A percentile compares a stretch with the other conserved stretches of the same genome.
phyloP scores from a whole-genome alignment of 352 stramenopile genomes.

The Pythium pyrilobum region DNA sequence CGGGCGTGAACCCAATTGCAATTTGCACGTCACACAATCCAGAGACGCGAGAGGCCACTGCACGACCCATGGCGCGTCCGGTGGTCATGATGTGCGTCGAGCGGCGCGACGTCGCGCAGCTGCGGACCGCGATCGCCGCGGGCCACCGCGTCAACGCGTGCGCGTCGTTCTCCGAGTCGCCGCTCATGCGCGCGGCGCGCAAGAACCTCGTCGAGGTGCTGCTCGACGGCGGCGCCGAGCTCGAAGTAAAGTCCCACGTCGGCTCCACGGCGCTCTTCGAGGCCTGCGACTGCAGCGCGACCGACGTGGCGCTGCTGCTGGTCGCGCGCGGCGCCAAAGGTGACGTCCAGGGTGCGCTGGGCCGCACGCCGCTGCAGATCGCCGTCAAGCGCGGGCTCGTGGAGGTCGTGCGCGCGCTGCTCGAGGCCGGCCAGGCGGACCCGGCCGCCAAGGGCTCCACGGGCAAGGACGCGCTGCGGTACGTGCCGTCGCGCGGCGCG shows the following conservation, averaged over 20 bases:
- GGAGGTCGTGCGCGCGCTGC: constrained; percentile 23
- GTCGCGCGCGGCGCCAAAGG: constrained; percentile 20
- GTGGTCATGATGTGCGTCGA: too few relatives aligned
- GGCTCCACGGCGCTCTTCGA: constrained; percentile 15
- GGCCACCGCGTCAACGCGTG: constrained; percentile 25
- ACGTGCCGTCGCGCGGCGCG: background rate
- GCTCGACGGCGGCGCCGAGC: constrained; percentile 14
- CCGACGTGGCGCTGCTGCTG: constrained; percentile 21
- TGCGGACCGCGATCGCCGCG: background rate
- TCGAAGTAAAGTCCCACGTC: constrained; percentile 13
- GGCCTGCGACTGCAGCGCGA: constrained; percentile 13
- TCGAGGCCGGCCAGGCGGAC: constrained; percentile 24
- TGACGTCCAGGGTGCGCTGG: constrained; percentile 17
- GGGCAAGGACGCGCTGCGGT: background rate
- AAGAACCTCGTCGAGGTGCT: constrained; percentile 21
- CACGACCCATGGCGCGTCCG: too few relatives aligned
- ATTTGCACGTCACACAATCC: too few relatives aligned
- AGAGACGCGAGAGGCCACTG: too few relatives aligned
- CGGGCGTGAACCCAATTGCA: too few relatives aligned
- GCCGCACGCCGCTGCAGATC: constrained; percentile 39
- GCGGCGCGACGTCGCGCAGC: background rate
- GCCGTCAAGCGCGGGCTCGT: constrained; percentile 27
- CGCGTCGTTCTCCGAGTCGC: constrained; percentile 20
- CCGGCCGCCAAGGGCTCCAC: background rate
- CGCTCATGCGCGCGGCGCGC: constrained; percentile 27